Conservation (phyloP, 2,329 filamentous ascomycete species). For the Colletotrichum sp. region DNA sequence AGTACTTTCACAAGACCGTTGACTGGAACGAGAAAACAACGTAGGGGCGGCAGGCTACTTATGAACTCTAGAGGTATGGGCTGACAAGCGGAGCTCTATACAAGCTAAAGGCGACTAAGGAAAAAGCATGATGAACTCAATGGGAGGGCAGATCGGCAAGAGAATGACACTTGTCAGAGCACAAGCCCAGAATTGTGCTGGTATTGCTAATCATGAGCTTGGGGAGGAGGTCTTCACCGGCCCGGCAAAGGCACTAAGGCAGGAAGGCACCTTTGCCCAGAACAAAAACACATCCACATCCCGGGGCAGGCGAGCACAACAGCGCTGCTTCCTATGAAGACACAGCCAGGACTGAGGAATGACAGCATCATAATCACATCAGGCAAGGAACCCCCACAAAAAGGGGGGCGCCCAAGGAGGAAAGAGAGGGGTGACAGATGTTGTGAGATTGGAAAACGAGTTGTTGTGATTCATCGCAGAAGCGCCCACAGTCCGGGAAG, state of each 20-base stretch:
- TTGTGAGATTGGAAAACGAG: neutral
- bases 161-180: neutral
- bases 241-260: neutral
- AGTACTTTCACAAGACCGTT: neutral
- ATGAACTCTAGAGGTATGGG: neutral
- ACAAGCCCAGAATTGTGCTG: neutral
- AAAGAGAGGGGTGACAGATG: neutral
- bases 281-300: slow-evolving; percentile 5
- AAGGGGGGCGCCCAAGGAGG: neutral
- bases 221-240: neutral
- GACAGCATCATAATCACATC: slow-evolving; percentile 3
- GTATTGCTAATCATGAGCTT: neutral
- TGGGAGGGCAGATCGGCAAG: neutral
- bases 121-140: neutral
- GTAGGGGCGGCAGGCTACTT: slow-evolving; percentile 1
- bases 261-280: neutral
- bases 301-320: neutral
- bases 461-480: slow-evolving; percentile 4
- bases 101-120: neutral
- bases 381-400: neutral
- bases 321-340: neutral
- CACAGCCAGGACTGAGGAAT: neutral
- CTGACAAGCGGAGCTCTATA: neutral
- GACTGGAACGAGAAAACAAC: neutral
- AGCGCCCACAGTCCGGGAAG: neutral